Evolutionary conservation across 2,329 filamentous ascomycete genomes (phyloP).

Genomic region (Sporothrix brasiliensis): DNA sequence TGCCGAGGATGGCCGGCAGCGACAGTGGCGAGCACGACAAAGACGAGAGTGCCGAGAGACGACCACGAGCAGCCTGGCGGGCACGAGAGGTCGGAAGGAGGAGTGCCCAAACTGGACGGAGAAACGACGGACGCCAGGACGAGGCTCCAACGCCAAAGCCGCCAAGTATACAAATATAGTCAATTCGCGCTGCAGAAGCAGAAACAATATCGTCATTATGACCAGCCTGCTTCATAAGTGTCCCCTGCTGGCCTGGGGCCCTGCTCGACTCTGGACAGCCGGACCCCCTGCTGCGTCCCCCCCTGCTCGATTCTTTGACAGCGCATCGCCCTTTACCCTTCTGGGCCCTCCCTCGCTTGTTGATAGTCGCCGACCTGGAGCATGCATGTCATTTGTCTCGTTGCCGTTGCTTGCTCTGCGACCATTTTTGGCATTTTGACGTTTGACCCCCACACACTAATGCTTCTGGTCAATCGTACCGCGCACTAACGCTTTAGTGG

Average conservation of each 20-base stretch:
- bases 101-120: background rate
- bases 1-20: background rate
- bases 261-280: background rate
- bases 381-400: background rate
- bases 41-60: too few species aligned
- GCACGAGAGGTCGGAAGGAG: too few species aligned
- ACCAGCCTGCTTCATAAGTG: background rate
- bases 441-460: background rate
- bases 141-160: background rate
- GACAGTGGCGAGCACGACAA: background rate
- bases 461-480: background rate
- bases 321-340: background rate
- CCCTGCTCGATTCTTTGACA: too few species aligned
- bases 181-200: too few species aligned
- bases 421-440: too few species aligned
- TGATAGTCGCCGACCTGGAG: background rate
- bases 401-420: background rate
- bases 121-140: background rate
- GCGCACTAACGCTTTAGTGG: too few species aligned
- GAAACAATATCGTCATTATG: background rate
- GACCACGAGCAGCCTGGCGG: too few species aligned
- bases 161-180: background rate
- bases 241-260: too few species aligned
- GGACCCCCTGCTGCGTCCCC: too few species aligned
- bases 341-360: too few species aligned